Evolutionary conservation across 805 yeast species (phyloP).

Genomic region (Priceomyces castillae): DNA sequence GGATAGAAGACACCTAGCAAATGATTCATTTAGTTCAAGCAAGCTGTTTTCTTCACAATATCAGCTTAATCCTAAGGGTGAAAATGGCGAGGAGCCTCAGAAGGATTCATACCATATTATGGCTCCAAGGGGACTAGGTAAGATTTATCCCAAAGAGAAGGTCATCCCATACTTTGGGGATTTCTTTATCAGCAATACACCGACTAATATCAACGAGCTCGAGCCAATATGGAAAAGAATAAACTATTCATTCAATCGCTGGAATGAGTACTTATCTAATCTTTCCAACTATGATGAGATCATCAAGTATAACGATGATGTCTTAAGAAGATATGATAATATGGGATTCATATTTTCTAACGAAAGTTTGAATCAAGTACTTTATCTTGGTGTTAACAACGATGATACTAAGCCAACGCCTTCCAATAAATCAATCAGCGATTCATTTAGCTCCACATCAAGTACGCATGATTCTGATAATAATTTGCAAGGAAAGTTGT

Average conservation of each 20-base stretch:
- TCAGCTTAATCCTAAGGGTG: constrained; percentile 7
- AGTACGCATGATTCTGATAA: constrained; percentile 3
- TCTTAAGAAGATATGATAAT: constrained; percentile 36
- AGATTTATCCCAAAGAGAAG: constrained; percentile 65
- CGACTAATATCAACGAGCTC: constrained; percentile 48
- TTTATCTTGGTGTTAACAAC: constrained; percentile 38
- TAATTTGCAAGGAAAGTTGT: constrained; percentile 39
- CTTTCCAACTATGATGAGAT: constrained; percentile 44
- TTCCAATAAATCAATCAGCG: constrained; percentile 6
- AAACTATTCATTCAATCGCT: constrained; percentile 69
- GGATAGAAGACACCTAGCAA: constrained; percentile 64
- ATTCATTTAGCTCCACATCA: constrained; percentile 1
- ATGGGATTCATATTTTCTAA: constrained; percentile 45
- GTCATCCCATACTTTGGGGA: constrained; percentile 94
- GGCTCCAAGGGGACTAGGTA: constrained; percentile 87
- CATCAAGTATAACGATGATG: constrained; percentile 39
- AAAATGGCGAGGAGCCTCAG: constrained; percentile 7
- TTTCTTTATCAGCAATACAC: constrained; percentile 50
- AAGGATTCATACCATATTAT: constrained; percentile 63
- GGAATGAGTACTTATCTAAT: constrained; percentile 68
- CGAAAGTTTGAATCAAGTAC: constrained; percentile 42
- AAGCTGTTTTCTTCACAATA: neutral
- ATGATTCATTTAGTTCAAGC: constrained; percentile 19
- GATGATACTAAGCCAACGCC: constrained; percentile 26
- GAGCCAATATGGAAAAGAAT: constrained; percentile 67